Evolutionary conservation across 2,329 filamentous ascomycete species (phyloP).

Genomic region (Hirsutella rhossiliensis): DNA sequence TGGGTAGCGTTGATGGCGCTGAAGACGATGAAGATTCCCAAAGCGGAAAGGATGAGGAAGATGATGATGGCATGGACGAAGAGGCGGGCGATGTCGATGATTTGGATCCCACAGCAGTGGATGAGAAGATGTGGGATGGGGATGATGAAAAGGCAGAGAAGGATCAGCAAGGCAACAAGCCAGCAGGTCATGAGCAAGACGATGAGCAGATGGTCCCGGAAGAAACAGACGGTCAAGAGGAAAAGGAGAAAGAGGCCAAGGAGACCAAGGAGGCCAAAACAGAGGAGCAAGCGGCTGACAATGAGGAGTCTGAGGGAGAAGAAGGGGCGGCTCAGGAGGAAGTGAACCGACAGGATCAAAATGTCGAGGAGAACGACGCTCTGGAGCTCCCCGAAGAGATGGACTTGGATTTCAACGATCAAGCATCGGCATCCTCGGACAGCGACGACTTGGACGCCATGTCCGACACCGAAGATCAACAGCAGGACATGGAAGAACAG

Average conservation of each 20-base stretch:
- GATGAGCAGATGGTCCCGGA: slow-evolving; percentile 49
- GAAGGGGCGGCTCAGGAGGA: slow-evolving; percentile 43
- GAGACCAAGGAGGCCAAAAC: slow-evolving; percentile 21
- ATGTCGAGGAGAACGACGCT: slow-evolving; percentile 69
- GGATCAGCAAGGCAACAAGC: slow-evolving; percentile 63
- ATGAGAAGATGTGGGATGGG: slow-evolving; percentile 99
- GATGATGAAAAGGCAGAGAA: slow-evolving; percentile 71
- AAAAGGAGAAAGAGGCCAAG: slow-evolving; percentile 33
- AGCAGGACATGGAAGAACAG: slow-evolving; percentile 21
- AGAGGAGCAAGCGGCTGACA: slow-evolving; percentile 36
- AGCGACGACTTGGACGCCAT: slow-evolving; percentile 48
- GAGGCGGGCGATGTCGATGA: slow-evolving; percentile 87
- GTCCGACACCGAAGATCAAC: slow-evolving; percentile 35
- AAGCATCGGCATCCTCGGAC: slow-evolving; percentile 41
- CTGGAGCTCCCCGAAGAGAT: slow-evolving; percentile 82
- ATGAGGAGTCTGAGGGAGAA: slow-evolving; percentile 50
- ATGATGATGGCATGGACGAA: slow-evolving; percentile 71
- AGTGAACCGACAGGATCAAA: slow-evolving; percentile 53
- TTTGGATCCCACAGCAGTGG: slow-evolving; percentile 76
- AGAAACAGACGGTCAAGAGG: slow-evolving; percentile 40
- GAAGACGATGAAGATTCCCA: slow-evolving; percentile 49
- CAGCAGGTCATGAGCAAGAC: slow-evolving; percentile 56
- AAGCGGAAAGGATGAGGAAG: slow-evolving; percentile 50
- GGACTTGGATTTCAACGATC: slow-evolving; percentile 68
- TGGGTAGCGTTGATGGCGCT: slow-evolving; percentile 51